Percentiles rank a stretch among this genome's conserved stretches.
These are phyloP conservation scores for Penicillium soppii DNA, from an alignment of 495 filamentous ascomycete species.

Conservation along the genomic window DNA sequence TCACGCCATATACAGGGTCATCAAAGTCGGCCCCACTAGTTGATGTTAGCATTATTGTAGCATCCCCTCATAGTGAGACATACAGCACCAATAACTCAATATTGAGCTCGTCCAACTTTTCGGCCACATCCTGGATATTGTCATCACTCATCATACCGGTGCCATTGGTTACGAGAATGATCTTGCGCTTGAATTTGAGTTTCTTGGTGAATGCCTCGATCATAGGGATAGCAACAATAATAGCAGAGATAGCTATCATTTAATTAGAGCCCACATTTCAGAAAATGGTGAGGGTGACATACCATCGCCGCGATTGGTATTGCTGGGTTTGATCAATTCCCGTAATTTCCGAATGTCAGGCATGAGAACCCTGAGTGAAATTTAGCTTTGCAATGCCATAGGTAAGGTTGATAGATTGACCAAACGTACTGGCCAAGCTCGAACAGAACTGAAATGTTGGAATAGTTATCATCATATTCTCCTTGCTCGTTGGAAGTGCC, in stretches of 20 bases:
- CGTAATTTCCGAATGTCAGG: slow-evolving; percentile 64
- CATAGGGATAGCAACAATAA: slow-evolving; percentile 83
- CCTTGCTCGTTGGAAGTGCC: slow-evolving; percentile 68
- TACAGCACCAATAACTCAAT: slow-evolving; percentile 82
- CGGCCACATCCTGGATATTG: slow-evolving; percentile 62
- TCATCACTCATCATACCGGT: slow-evolving; percentile 64
- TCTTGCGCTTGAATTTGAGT: slow-evolving; percentile 81
- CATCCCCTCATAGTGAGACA: slow-evolving; percentile 26
- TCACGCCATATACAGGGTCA: slow-evolving; percentile 84
- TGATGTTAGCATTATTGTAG: slow-evolving; percentile 24
- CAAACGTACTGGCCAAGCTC: slow-evolving; percentile 61
- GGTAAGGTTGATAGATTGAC: not conserved
- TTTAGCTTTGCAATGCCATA: not conserved
- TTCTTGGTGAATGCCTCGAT: slow-evolving; percentile 79
- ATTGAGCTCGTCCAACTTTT: slow-evolving; percentile 67
- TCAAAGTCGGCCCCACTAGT: slow-evolving; percentile 92
- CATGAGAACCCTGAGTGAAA: slow-evolving; percentile 60
- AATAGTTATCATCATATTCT: slow-evolving; percentile 56
- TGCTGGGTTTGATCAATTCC: slow-evolving; percentile 59
- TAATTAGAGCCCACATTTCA: slow-evolving; percentile 14
- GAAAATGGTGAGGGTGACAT: slow-evolving; percentile 8
- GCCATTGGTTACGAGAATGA: slow-evolving; percentile 83
- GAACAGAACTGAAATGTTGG: slow-evolving; percentile 73
- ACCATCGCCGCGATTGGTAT: slow-evolving; percentile 75
- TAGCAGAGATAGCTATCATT: slow-evolving; percentile 67